Evolutionary conservation across 2,329 filamentous ascomycete genomes (phyloP), one percentile per base, ranked within the genome.

Genomic region (Beauveria medogensis): DNA sequence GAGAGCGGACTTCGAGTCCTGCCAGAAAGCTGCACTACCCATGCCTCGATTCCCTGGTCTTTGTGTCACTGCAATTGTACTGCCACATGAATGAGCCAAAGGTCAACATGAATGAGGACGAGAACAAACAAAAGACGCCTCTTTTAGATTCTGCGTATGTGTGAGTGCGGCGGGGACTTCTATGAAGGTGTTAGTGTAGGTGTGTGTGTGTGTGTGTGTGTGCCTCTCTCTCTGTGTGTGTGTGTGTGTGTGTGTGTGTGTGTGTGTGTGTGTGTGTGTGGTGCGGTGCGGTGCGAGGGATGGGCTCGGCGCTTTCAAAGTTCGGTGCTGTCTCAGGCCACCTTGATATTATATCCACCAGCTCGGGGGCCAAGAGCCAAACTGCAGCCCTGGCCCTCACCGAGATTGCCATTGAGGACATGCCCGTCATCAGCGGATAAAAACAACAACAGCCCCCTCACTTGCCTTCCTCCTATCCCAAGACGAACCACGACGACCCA

Each of bases 401-500:
- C 73, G 73, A 73, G 68, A 69, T 67, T 62, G 59, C 43, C 59
- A 57, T 47, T n/a, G 20, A 20, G 4, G 48, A 34, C 55, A 62
- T 62, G 55, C 41, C 48, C 50, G 41, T 55, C 51, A 60, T 60
- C 51, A 60, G 51, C 50, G 22, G 50, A 41, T 60, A 50, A 55
- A 60, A 52, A 60, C 53, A 41, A 55, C 44, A 55, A 43, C 40
- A 37, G 24, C 44, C 54, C 59, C 60, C 34, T 57, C 60, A 46
- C 43, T 37, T 44, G 24, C 8, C 54, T 46, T 30, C 44, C 30
- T 44, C 14, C 16, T 37, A 28, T 30, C 55, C 56, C 67, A 69
- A 71, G 69, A 74, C 70, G 71, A 75, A 74, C 70, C 68, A 74
- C 69, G 64, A 69, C 56, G 71, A 68, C 71, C 74, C 72, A 74